These are phyloP conservation scores for Endocalyx cinctus DNA, from an alignment of 2,329 filamentous ascomycete species.

Conservation along the genomic window DNA sequence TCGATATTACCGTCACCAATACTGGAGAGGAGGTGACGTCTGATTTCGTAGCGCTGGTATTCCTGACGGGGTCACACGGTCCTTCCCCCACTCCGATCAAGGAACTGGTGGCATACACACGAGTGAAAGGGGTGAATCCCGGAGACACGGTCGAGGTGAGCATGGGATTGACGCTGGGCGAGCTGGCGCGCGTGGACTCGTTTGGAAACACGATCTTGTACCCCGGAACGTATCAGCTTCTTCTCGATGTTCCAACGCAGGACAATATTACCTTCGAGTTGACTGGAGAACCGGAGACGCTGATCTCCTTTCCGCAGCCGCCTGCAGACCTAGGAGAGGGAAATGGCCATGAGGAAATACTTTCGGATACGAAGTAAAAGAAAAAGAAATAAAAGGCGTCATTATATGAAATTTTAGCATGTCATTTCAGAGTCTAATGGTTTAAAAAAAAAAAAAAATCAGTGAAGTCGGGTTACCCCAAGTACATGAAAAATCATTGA, in stretches of 20 bases:
- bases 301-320: slow-evolving; percentile 31
- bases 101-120: slow-evolving; percentile 37
- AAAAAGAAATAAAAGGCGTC: no score
- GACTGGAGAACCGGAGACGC: slow-evolving; percentile 29
- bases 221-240: slow-evolving; percentile 38
- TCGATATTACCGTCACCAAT: slow-evolving; percentile 36
- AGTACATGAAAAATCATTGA: no score
- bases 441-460: no score
- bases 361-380: slow-evolving; percentile 1
- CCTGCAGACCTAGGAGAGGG: slow-evolving; percentile 19
- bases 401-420: no score
- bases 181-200: slow-evolving; percentile 38
- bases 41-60: slow-evolving; percentile 42
- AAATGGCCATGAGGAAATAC: slow-evolving; percentile 20
- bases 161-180: slow-evolving; percentile 37
- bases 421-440: no score
- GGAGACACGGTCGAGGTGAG: slow-evolving; percentile 19
- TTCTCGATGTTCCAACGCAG: slow-evolving; percentile 34
- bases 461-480: no score
- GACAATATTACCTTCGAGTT: slow-evolving; percentile 34
- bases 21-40: slow-evolving; percentile 32
- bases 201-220: slow-evolving; percentile 42
- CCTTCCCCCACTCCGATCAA: slow-evolving; percentile 42
- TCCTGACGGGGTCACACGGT: slow-evolving; percentile 33
- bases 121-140: slow-evolving; percentile 27